These are phyloP conservation scores for Cyberlindnera mycetangii DNA, from an alignment of 805 yeast genomes.

Conservation along the genomic window DNA sequence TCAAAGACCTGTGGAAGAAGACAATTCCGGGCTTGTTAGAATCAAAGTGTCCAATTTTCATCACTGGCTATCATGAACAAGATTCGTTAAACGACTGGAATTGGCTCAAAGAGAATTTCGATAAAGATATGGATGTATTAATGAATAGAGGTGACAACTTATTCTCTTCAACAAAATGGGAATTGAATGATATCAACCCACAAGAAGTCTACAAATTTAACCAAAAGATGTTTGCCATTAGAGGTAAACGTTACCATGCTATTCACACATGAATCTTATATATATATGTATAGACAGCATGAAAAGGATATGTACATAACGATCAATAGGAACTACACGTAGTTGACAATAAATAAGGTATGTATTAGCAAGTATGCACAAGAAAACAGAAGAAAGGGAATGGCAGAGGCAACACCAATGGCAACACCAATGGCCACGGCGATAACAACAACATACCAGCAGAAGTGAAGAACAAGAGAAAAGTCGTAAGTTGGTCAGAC, in stretches of 20 bases:
- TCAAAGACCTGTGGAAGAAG: conserved; percentile 77
- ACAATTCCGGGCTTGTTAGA: conserved; percentile 85
- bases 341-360: neutral
- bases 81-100: conserved; percentile 69
- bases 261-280: conserved; percentile 32
- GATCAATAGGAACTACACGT: neutral
- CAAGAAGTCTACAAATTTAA: conserved; percentile 92
- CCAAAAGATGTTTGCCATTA: conserved; percentile 83
- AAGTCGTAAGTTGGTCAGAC: neutral
- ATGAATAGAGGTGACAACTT: conserved; percentile 70
- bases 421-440: neutral
- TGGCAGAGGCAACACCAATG: neutral
- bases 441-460: no score
- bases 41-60: conserved; percentile 87
- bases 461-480: neutral
- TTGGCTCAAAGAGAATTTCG: conserved; percentile 64
- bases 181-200: conserved; percentile 86
- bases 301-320: conserved; percentile 3
- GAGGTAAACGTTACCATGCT: conserved; percentile 97
- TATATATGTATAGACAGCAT: no score
- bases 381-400: neutral
- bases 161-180: conserved; percentile 90
- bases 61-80: conserved; percentile 82
- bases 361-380: neutral
- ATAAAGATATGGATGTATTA: conserved; percentile 76